Conservation (phyloP, 345 rosid genomes). For the Salix suchowensis region DNA sequence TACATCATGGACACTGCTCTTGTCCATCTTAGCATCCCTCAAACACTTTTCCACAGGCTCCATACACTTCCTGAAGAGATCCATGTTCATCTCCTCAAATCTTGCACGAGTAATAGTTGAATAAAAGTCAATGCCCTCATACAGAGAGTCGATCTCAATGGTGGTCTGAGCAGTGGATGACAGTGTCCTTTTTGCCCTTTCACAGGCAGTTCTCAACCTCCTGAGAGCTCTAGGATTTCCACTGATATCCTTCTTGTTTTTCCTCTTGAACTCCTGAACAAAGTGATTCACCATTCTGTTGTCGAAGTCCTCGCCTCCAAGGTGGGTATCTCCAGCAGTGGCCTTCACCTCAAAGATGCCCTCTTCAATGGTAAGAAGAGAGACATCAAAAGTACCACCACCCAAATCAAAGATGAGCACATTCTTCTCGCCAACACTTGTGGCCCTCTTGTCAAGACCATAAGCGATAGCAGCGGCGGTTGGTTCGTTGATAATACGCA, state of each 20-base stretch:
- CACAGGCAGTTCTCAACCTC: slow-evolving; percentile 28
- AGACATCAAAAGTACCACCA: slow-evolving; percentile 21
- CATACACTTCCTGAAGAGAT: slow-evolving; percentile 25
- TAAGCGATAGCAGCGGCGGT: too few relatives aligned
- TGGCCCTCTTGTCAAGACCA: too few relatives aligned
- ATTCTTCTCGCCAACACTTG: slow-evolving; percentile 24
- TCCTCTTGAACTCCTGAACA: slow-evolving; percentile 18
- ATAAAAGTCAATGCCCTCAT: slow-evolving; percentile 23
- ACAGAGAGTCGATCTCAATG: slow-evolving; percentile 22
- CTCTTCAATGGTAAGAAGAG: slow-evolving; percentile 18
- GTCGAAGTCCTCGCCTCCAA: slow-evolving; percentile 24
- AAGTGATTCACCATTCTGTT: slow-evolving; percentile 26
- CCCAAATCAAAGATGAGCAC: slow-evolving; percentile 24
- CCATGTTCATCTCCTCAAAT: slow-evolving; percentile 26
- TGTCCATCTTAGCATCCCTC: slow-evolving; percentile 28
- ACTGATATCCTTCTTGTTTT: slow-evolving; percentile 23
- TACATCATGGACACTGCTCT: slow-evolving; percentile 16
- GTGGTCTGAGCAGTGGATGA: slow-evolving; percentile 31
- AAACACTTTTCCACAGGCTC: slow-evolving; percentile 23
- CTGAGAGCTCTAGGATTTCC: slow-evolving; percentile 25
- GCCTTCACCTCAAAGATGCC: slow-evolving; percentile 22
- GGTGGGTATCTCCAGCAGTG: slow-evolving; percentile 18
- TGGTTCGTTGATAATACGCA: too few relatives aligned
- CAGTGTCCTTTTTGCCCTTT: slow-evolving; percentile 27
- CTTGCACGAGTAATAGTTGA: slow-evolving; percentile 16